Base-by-base conservation (phyloP, 345 rosid genomes). In the Erucastrum elatum region DNA sequence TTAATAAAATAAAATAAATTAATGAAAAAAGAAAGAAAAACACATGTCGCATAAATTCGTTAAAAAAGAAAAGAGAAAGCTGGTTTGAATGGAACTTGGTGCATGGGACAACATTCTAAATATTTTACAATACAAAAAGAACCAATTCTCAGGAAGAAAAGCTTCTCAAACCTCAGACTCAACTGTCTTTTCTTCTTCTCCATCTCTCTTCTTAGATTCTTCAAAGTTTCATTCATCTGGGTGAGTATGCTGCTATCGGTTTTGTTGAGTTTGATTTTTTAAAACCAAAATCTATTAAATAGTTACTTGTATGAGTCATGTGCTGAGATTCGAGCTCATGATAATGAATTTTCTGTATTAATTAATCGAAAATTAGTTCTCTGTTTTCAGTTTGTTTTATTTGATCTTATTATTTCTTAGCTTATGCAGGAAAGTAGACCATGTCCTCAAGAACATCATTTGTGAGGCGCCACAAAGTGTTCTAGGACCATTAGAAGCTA, bases 21-120 rank as follows among this genome's bases (percentile, higher is more conserved):
- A 5, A 53, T 53, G 55, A 53, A 6, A 16, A 16, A 13, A n/a
- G 1, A 37, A 63, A 21, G 8, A 27, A 55, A 73, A 79, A 73
- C 68, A 59, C 49, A 77, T 16, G 66, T 29, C 6, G 81, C 76
- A 77, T 77, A 77, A 77, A 77, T 77, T 77, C 81, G 74, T 1
- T 8, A 13, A 13, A 13, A 49, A 49, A 49, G 16, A 49, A 49
- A 13, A 5, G 62, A 71, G 51, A 72, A 66, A 67, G 68, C 1
- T 58, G 39, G 55, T 72, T 67, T 79, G 77, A 73, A 79, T 44
- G 72, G 82, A 73, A 79, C 64, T 59, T 66, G 68, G 73, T 79
- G 82, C 82, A 79, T 72, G 82, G 75, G 73, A 49, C 64, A 66
- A 63, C 71, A 62, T 3, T 1, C 55, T 49, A 13, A 10, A 59